Evolutionary conservation across 2,329 filamentous ascomycete species (phyloP), one percentile per base, ranked within the genome.

Genomic region (Clarireedia hainanense): DNA sequence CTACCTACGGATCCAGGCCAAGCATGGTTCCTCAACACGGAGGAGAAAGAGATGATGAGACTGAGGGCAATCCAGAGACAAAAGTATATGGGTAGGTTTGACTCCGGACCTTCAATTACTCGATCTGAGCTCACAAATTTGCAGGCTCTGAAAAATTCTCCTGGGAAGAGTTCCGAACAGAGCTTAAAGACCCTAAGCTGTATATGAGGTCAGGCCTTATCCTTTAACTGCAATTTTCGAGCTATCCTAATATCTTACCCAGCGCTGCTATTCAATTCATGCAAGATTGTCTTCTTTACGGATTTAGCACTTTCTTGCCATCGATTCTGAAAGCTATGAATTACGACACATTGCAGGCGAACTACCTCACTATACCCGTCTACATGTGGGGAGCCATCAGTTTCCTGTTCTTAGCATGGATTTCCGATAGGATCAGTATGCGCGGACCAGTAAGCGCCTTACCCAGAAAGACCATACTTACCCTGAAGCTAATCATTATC

Each of bases 251-350:
- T 2, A 12, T 34, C 30, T 12, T 5, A 17, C 15, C 27, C 26
- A 78, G 73, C 66, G 71, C 61, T 43, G 49, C 54, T 14, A 63
- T 59, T 10, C 63, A 63, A 46, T 60, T 60, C 6, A 49, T 58
- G 55, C 51, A 50, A 24, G 61, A 64, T 20, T 58, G 62, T 24
- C 47, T 58, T 30, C 50, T 57, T 15, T 81, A 80, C 62, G 79
- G 78, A n/a, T 81, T 82, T 65, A 76, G 74, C 60, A 81, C 78
- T 9, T 83, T 83, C 63, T 68, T 81, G 4, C 80, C 80, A 2
- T 75, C 75, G 1, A 82, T 84, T 60, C 70, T 83, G 48, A 70
- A 73, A 43, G 72, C 71, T 34, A 75, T 81, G 66, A 77, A 78
- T 2, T 81, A 79, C 61, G 67, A 71, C 39, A 72, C 71, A n/a